Evolutionary conservation across 305 asterid species (phyloP).

Genomic region (Fraxinus greggii): DNA sequence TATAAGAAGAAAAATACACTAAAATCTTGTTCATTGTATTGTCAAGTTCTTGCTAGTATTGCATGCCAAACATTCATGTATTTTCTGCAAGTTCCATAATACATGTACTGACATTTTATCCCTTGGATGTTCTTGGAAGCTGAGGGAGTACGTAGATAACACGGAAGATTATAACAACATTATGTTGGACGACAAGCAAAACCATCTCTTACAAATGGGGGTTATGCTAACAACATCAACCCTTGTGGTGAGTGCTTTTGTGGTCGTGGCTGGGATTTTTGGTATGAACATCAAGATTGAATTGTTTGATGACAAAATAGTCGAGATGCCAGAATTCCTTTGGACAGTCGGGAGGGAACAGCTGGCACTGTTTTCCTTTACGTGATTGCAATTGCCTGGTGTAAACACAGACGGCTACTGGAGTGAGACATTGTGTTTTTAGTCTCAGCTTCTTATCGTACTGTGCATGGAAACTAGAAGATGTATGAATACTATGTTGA

Average conservation of each 20-base stretch:
- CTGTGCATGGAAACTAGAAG: background rate
- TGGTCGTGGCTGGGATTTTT: constrained; percentile 82
- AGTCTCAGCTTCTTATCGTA: background rate
- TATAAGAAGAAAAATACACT: background rate
- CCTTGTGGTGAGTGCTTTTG: constrained; percentile 80
- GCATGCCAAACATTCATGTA: background rate
- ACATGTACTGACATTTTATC: constrained; percentile 5
- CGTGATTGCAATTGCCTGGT: constrained; percentile 78
- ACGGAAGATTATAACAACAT: constrained; percentile 95
- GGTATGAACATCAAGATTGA: constrained; percentile 79
- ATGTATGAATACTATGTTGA: background rate
- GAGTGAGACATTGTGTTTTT: constrained; percentile 37
- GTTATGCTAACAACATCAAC: constrained; percentile 92
- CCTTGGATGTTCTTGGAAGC: constrained; percentile 35
- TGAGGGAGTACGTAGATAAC: constrained; percentile 92
- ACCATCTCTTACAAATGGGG: constrained; percentile 96
- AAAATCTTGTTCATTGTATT: background rate
- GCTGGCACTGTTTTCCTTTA: constrained; percentile 63
- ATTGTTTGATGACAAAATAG: constrained; percentile 34
- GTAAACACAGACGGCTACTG: constrained; percentile 65
- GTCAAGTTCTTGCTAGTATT: background rate
- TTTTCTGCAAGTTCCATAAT: background rate
- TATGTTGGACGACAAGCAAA: constrained; percentile 95
- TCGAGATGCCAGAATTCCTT: constrained; percentile 60
- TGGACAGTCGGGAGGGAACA: constrained; percentile 86